Evolutionary conservation across 2,329 filamentous ascomycete species (phyloP).

Genomic region (Fusarium subglutinans): DNA sequence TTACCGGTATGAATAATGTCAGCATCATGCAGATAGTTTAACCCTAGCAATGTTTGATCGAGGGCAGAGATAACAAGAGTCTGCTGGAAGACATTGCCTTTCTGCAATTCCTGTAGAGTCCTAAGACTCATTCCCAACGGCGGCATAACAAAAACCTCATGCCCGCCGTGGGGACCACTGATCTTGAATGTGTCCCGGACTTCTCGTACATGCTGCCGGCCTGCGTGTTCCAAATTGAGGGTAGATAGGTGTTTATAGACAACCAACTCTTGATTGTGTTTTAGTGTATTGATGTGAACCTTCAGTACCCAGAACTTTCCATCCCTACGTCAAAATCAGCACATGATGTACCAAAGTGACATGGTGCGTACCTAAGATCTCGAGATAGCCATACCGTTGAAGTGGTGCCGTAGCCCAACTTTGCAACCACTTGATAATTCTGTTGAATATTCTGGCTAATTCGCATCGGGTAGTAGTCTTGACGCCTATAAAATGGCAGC

Average conservation of each 20-base stretch:
- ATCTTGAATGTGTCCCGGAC: slow-evolving; percentile 50
- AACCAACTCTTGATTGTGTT: slow-evolving; percentile 43
- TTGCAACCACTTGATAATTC: slow-evolving; percentile 51
- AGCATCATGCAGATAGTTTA: slow-evolving; percentile 42
- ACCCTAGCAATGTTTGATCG: slow-evolving; percentile 34
- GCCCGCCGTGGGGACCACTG: slow-evolving; percentile 44
- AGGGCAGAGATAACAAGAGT: slow-evolving; percentile 40
- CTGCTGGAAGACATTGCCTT: slow-evolving; percentile 39
- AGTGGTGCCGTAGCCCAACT: slow-evolving; percentile 40
- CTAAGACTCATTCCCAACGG: slow-evolving; percentile 51
- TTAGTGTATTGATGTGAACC: slow-evolving; percentile 45
- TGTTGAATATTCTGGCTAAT: slow-evolving; percentile 47
- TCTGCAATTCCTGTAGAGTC: slow-evolving; percentile 46
- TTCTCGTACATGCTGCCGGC: slow-evolving; percentile 44
- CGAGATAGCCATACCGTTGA: background rate
- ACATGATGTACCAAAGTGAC: background rate
- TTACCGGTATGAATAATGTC: slow-evolving; percentile 44
- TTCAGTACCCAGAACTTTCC: slow-evolving; percentile 46
- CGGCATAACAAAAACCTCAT: slow-evolving; percentile 47
- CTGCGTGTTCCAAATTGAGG: slow-evolving; percentile 40
- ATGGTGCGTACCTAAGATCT: background rate
- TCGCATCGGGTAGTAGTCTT: slow-evolving; percentile 49
- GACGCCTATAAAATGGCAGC: slow-evolving; percentile 35
- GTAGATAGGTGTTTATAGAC: slow-evolving; percentile 44
- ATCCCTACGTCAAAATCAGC: background rate